Conservation (phyloP, 2,329 filamentous ascomycete species). For the Magnaporthiopsis rhizophila region DNA sequence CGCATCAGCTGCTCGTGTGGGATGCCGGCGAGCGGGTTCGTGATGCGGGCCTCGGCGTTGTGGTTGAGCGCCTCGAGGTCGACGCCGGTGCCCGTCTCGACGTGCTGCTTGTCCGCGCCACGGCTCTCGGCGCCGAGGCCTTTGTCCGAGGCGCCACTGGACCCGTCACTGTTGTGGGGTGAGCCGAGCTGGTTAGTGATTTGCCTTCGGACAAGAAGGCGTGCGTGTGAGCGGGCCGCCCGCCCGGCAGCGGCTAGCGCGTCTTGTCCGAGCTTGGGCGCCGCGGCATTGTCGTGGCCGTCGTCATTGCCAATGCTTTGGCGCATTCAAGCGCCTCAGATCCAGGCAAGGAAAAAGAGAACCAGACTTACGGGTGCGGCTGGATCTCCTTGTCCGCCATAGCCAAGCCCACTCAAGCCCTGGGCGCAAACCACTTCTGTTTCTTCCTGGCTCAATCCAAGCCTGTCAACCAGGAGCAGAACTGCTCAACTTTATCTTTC, state of each 20-base stretch:
- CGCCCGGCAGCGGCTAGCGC: not conserved
- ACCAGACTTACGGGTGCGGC: not conserved
- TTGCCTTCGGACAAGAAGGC: not conserved
- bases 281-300: not conserved
- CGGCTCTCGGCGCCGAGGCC: not conserved
- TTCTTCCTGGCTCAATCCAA: not conserved
- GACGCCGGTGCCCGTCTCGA: not conserved
- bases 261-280: not conserved
- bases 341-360: not conserved
- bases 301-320: not conserved
- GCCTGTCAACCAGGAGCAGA: not conserved
- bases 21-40: slow-evolving; percentile 13
- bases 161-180: slow-evolving; percentile 1
- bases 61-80: slow-evolving; percentile 6
- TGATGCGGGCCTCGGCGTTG: slow-evolving; percentile 12
- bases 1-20: slow-evolving; percentile 13
- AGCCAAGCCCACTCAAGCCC: not conserved
- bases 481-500: not conserved
- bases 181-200: not conserved
- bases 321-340: not conserved
- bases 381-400: slow-evolving; percentile 2
- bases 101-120: not conserved
- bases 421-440: not conserved
- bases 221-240: not conserved
- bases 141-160: not conserved